Conservation (phyloP, 352 stramenopile species). For the Globisporangium spiculum region DNA sequence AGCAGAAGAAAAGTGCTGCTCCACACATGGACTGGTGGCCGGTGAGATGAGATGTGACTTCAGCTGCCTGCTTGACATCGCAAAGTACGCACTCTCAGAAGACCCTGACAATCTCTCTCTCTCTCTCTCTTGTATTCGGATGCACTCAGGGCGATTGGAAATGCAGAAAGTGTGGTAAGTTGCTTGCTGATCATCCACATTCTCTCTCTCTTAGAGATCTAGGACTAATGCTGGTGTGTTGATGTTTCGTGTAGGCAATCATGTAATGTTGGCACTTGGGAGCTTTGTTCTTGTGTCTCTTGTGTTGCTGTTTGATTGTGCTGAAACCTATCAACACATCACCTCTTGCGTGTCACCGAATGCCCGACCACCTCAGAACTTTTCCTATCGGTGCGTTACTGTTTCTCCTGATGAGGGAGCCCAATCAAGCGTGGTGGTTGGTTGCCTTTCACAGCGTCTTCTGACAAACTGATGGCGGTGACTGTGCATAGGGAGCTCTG, state of each 20-base stretch:
- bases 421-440: background rate
- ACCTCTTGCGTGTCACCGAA: background rate
- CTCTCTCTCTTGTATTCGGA: slow-evolving; percentile 19
- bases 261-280: slow-evolving; percentile 32
- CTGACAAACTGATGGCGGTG: background rate
- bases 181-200: background rate
- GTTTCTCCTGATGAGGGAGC: background rate
- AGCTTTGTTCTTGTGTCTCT: slow-evolving; percentile 1
- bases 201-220: background rate
- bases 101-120: slow-evolving; percentile 14
- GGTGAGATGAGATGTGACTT: slow-evolving; percentile 30
- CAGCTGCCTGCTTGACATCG: background rate
- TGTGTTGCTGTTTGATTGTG: slow-evolving; percentile 1
- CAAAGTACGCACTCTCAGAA: background rate
- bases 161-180: slow-evolving; percentile 64
- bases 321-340: background rate
- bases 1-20: slow-evolving; percentile 38
- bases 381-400: slow-evolving; percentile 50
- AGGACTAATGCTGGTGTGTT: slow-evolving; percentile 9
- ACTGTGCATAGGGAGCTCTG: slow-evolving; percentile 38
- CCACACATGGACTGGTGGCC: slow-evolving; percentile 82
- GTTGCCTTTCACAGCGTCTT: background rate
- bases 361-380: slow-evolving; percentile 38
- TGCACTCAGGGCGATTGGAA: slow-evolving; percentile 69
- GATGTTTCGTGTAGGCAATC: slow-evolving; percentile 34